These are phyloP conservation scores for Epichloe typhina DNA, from an alignment of 2,329 filamentous ascomycete species.

Conservation along the genomic window DNA sequence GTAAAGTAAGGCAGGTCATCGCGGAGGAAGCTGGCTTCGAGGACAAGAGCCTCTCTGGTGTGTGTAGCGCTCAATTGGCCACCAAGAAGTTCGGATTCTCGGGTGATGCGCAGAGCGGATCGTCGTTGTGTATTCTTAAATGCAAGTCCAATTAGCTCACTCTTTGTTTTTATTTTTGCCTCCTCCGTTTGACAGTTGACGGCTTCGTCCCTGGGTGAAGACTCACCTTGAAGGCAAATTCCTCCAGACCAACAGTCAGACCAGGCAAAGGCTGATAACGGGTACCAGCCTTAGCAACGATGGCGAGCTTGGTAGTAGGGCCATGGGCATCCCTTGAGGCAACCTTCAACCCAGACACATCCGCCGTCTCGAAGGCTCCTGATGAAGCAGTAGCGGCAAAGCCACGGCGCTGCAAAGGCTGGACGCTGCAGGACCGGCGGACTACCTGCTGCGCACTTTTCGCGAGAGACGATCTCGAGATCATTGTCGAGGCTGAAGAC, in stretches of 20 bases:
- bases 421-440: slow-evolving; percentile 44
- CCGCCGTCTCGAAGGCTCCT: slow-evolving; percentile 77
- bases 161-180: neutral
- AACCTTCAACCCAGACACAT: slow-evolving; percentile 80
- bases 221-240: slow-evolving; percentile 89
- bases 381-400: slow-evolving; percentile 50
- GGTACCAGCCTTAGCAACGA: slow-evolving; percentile 90
- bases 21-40: slow-evolving; percentile 89
- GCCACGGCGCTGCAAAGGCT: slow-evolving; percentile 35
- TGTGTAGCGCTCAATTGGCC: slow-evolving; percentile 79
- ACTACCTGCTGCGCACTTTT: slow-evolving; percentile 45
- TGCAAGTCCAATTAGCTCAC: slow-evolving; percentile 33
- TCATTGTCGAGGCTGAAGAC: slow-evolving; percentile 46
- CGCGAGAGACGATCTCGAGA: slow-evolving; percentile 47
- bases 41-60: slow-evolving; percentile 82
- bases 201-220: slow-evolving; percentile 4
- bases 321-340: slow-evolving; percentile 81
- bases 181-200: slow-evolving; percentile 4
- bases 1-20: slow-evolving; percentile 95
- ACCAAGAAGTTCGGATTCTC: slow-evolving; percentile 91
- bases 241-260: slow-evolving; percentile 77
- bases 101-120: slow-evolving; percentile 81
- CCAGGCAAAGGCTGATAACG: slow-evolving; percentile 85
- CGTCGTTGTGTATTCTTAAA: slow-evolving; percentile 70
- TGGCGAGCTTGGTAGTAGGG: slow-evolving; percentile 77